A percentile compares a stretch with the other conserved stretches of the same genome.
These are phyloP conservation scores for Trifolium pratense DNA, from an alignment of 306 rosid genomes.

Conservation along the genomic window DNA sequence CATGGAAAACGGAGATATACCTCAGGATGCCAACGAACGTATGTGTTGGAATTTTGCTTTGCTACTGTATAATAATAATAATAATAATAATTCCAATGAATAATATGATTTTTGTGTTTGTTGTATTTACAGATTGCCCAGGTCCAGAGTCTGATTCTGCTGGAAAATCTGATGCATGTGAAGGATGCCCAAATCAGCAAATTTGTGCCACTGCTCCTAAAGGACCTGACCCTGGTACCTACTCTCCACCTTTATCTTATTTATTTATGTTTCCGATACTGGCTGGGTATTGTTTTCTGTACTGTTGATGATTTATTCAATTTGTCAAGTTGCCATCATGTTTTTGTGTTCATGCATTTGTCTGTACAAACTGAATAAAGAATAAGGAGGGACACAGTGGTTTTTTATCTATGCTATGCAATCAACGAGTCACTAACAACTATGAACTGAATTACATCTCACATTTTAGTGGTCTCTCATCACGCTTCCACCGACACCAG, in stretches of 20 bases:
- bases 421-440: no score
- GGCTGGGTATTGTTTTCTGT: conserved; percentile 1
- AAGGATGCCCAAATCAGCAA: conserved; percentile 92
- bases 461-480: no score
- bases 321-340: background rate
- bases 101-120: conserved; percentile 3
- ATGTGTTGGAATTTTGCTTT: background rate
- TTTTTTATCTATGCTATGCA: no score
- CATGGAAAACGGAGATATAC: conserved; percentile 82
- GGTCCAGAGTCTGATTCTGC: conserved; percentile 86
- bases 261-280: background rate
- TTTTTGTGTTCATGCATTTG: background rate
- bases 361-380: background rate
- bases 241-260: no score
- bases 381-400: background rate
- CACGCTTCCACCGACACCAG: background rate
- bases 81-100: background rate
- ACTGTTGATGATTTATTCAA: conserved; percentile 16
- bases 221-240: conserved; percentile 86
- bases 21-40: conserved; percentile 89
- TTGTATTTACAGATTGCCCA: conserved; percentile 75
- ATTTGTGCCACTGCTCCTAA: conserved; percentile 94
- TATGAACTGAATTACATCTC: no score
- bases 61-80: no score
- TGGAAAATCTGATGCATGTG: conserved; percentile 79